Evolutionary conservation across 352 stramenopile genomes (phyloP), one percentile per base, ranked within the genome.

Genomic region (Aphanomyces astaci): DNA sequence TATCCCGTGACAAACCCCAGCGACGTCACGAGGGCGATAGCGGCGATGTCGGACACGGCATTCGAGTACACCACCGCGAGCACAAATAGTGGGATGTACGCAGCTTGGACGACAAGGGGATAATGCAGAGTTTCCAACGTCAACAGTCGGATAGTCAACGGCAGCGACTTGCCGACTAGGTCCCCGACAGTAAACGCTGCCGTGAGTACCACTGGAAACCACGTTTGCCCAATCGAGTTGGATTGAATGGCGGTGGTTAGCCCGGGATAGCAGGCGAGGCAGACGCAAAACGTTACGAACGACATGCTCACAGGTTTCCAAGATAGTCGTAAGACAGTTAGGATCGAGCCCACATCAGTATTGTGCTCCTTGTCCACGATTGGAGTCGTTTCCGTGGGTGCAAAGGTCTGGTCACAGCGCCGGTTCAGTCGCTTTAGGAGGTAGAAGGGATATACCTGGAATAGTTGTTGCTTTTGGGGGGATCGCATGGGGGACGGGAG

Each of bases 271-370:
- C 82, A 89, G 28, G 84, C 88, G 4, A 93, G 66, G 46, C 83
- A 91, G 15, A 91, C 75, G 64, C 90, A 90, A 67, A 77, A 91
- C 32, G 80, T 88, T 13, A 89, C 71, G 64, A 91, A 89, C 9
- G 89, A 76, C 69, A 81, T 89, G 73, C 88, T 85, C 64, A 90
- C 87, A 15, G 85, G 83, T 49, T 90, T 91, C 46, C 81, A 79
- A 4, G 84, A 79, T 0, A 73, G 78, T 43, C 78, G 81, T 2
- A 88, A 71, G 46, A 92, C 84, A 43, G 76, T 78, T 60, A 83
- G 70, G 57, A 91, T 45, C n/a, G 78, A 77, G 1, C 49, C 43
- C 13, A 43, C n/a, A 33, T 60, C 22, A 17, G 17, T 62, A 3
- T 7, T 7, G 4, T 5, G 22, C 0, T 27, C 22, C 11, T 68